A percentile compares a stretch with the other conserved stretches of the same genome.
These are phyloP conservation scores for Fusarium newnesense DNA, from an alignment of 2,329 filamentous ascomycete species.

Conservation along the genomic window DNA sequence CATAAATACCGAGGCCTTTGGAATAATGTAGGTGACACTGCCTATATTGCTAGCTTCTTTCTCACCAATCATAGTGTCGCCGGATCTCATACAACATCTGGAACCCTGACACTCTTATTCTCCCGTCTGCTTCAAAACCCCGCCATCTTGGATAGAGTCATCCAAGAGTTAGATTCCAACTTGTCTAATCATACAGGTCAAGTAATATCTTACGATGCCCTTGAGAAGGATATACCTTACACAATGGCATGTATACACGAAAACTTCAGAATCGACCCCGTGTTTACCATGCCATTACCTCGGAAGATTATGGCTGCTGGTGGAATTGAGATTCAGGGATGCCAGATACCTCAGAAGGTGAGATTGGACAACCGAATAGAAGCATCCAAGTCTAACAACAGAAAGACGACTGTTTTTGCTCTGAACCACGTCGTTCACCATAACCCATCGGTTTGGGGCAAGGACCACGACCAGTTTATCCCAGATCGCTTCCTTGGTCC, in stretches of 20 bases:
- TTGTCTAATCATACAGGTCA: fast-evolving
- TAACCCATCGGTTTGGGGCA: not conserved
- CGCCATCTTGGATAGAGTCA: fast-evolving
- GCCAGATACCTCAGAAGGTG: not conserved
- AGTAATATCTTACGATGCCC: not conserved
- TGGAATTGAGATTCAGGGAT: not conserved
- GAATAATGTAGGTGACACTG: not conserved
- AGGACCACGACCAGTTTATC: not conserved
- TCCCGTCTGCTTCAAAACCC: not conserved
- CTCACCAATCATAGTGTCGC: not conserved
- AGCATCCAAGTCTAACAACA: not conserved
- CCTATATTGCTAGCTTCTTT: not conserved
- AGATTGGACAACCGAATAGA: not conserved
- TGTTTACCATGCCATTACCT: not conserved
- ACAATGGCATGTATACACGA: not conserved
- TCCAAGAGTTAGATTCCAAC: not conserved
- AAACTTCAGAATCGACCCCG: not conserved
- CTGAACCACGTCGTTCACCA: not conserved
- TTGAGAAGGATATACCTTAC: not conserved
- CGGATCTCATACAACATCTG: not conserved
- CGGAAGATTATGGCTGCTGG: not conserved
- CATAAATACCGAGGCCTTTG: not conserved
- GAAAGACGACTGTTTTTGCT: not conserved
- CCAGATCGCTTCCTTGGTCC: not conserved
- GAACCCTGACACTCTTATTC: not conserved